Evolutionary conservation across 371 early-diverging fungal species (phyloP), one percentile per base, ranked within the genome.

Genomic region (Actinomortierella ambigua): DNA sequence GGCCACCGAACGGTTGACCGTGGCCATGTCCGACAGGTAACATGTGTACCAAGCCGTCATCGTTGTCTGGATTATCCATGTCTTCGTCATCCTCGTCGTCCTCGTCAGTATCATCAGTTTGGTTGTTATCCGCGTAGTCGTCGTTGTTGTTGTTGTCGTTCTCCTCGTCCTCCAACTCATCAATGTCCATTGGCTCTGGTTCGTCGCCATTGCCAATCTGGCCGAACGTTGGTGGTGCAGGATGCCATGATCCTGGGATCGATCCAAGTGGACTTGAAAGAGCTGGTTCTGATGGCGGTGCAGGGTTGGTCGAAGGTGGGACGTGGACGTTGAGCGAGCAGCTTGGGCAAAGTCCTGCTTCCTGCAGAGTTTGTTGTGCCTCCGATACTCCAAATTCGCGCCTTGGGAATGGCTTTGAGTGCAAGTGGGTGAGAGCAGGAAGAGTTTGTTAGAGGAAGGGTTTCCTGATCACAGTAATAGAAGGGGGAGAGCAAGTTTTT

Each of bases 251-350:
- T 11, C 59, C 59, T n/a, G 75, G 75, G 1, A 23, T 53, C 4
- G 48, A 48, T 3, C 15, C 20, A 22, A 22, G 11, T 11, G 34
- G 34, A 11, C 11, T 48, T 20, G 54, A n/a, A 22, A 42, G 24
- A n/a, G 22, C 23, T 4, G 41, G 53, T 5, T 39, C 13, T 23
- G 66, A 50, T 9, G 67, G 75, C 29, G 63, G 63, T 24, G 75
- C 67, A 18, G 75, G 63, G 2, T 53, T 59, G 23, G 66, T 66
- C 13, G 75, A 67, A 0, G 64, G 50, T 49, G 62, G 67, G 1
- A 73, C 61, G 47, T 60, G 59, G 14, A 73, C 75, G 44, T 66
- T 73, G 41, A 73, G 52, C 13, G 75, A 73, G 40, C 75, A 73
- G 42, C 75, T 73, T 1, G 75, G 75, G 20, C 63, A 63, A 6